A percentile compares a stretch with the other conserved stretches of the same genome.
These are phyloP conservation scores for Medicago arabica DNA, from an alignment of 306 rosid species.

Conservation along the genomic window DNA sequence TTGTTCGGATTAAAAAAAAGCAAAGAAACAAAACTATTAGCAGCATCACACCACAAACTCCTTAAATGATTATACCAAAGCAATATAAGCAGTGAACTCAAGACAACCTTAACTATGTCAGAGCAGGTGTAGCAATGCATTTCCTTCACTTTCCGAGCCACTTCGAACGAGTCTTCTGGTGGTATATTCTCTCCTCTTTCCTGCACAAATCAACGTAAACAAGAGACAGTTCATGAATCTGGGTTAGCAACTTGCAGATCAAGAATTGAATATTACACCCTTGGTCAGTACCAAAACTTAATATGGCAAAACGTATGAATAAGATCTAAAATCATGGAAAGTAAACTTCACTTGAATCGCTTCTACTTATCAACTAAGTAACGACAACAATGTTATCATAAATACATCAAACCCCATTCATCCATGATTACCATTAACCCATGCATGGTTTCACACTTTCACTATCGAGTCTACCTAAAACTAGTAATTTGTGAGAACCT, in stretches of 20 bases:
- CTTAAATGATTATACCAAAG: slow-evolving; percentile 30
- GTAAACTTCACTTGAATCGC: neutral
- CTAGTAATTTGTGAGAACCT: slow-evolving; percentile 21
- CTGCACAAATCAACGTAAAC: slow-evolving; percentile 54
- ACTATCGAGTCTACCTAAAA: neutral
- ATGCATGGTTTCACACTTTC: slow-evolving; percentile 14
- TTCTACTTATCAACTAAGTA: slow-evolving; percentile 8
- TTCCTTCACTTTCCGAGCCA: slow-evolving; percentile 98
- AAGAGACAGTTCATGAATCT: slow-evolving; percentile 42
- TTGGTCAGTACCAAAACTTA: neutral
- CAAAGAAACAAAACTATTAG: slow-evolving; percentile 15
- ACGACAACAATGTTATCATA: neutral
- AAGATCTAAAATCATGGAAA: slow-evolving; percentile 10
- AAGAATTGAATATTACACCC: slow-evolving; percentile 37
- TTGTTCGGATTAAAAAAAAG: slow-evolving; percentile 32
- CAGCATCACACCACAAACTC: slow-evolving; percentile 20
- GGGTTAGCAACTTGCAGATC: slow-evolving; percentile 21
- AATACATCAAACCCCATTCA: slow-evolving; percentile 15
- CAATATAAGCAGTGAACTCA: slow-evolving; percentile 18
- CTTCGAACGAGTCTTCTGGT: slow-evolving; percentile 96
- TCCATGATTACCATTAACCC: slow-evolving; percentile 22
- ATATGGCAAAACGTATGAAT: slow-evolving; percentile 12
- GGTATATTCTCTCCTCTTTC: slow-evolving; percentile 99
- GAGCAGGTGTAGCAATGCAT: slow-evolving; percentile 94
- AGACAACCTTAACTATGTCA: slow-evolving; percentile 92